Percentiles rank a stretch among this genome's conserved stretches.
Conservation (phyloP, 2,329 filamentous ascomycete genomes). For the Verticillium klebahnii region DNA sequence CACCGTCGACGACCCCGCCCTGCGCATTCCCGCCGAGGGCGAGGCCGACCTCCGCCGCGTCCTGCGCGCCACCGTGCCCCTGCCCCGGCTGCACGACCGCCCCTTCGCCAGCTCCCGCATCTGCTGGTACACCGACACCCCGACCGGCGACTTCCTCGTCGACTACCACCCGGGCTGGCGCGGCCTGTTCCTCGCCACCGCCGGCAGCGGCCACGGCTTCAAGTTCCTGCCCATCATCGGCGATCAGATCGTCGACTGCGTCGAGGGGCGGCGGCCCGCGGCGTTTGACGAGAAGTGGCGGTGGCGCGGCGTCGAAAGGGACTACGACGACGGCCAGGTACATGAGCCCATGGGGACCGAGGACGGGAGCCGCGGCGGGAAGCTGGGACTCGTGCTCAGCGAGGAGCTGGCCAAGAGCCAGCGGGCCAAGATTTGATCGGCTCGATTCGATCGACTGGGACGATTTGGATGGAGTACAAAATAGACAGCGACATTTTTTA, state of each 20-base stretch:
- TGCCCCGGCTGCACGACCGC: conserved; percentile 48
- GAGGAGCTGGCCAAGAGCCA: conserved; percentile 31
- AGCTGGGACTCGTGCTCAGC: conserved; percentile 38
- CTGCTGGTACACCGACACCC: conserved; percentile 76
- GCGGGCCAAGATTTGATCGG: neutral
- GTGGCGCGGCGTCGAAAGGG: conserved; percentile 51
- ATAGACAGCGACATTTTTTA: neutral
- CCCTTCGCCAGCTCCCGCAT: conserved; percentile 59
- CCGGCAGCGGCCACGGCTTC: conserved; percentile 62
- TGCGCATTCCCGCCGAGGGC: conserved; percentile 55
- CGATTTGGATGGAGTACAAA: neutral
- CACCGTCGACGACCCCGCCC: conserved; percentile 40
- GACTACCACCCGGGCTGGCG: conserved; percentile 61
- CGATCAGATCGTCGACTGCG: conserved; percentile 53
- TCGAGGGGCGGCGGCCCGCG: conserved; percentile 38
- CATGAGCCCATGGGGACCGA: conserved; percentile 40
- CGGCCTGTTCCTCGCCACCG: conserved; percentile 57
- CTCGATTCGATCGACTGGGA: neutral
- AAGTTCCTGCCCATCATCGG: conserved; percentile 67
- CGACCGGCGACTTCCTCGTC: conserved; percentile 66
- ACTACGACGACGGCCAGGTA: conserved; percentile 26
- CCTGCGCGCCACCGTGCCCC: conserved; percentile 56
- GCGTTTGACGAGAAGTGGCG: conserved; percentile 55
- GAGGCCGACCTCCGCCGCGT: conserved; percentile 56
- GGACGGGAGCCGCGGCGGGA: conserved; percentile 49